Evolutionary conservation across 106 monocot genomes (phyloP), one percentile per base, ranked within the genome.

Genomic region (Hemerocallis citrina): DNA sequence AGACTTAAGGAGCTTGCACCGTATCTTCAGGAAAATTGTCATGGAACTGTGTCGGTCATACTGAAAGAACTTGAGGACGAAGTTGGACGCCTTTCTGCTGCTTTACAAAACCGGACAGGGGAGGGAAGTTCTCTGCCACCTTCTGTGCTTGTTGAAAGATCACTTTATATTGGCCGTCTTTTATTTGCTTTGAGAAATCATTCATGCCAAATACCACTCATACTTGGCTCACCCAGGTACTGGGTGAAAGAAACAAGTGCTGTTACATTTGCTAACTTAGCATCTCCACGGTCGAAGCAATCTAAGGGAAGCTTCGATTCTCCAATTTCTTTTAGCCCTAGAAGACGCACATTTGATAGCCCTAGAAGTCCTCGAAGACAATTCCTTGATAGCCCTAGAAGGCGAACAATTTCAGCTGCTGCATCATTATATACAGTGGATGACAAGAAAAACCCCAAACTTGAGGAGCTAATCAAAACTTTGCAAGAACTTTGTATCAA

Each of bases 221-320:
- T 98, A 72, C 98, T 98, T 75, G 79, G 88, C 55, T 87, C 92
- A 23, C 98, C 98, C 59, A 77, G 88, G 63, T 79, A 85, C 59
- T 98, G 98, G 92, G 75, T 75, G 34, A 88, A 92, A 59, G 85
- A 92, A 46, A 72, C 60, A 44, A 61, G 23, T 68, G 55, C 52
- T 44, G 28, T 73, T 42, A 27, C 70, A 34, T 76, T 74, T 72
- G 2, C 59, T 45, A 72, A 52, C 28, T 42, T 65, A 46, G 63
- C 68, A 19, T 72, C 64, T 4, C 66, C 81, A 38, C 50, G 60
- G 8, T 55, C 69, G n/a, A 73, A 49, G 62, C 67, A 78, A 65
- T 75, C 72, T 52, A 77, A 69, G 45, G 57, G 52, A 15, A 20
- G 32, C 8, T 64, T 81, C 42, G 74, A 73, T 68, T 75, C 78